phyloP scores from a whole-genome alignment of 1,284 basidiomycete genomes.

The Tranzscheliella williamsii region DNA sequence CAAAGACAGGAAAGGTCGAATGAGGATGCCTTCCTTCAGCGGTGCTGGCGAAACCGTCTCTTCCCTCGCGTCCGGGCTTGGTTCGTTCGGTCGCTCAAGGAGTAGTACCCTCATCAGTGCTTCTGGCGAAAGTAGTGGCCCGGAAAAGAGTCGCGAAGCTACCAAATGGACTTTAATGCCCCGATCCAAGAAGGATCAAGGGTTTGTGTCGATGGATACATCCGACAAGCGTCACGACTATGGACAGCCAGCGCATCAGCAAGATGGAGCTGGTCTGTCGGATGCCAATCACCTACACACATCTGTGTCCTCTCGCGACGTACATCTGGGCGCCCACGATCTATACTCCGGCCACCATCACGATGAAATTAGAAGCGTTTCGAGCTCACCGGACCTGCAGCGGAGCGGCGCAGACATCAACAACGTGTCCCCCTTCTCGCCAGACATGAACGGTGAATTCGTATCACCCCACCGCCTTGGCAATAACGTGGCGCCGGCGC shows the following conservation, averaged over 20 bases:
- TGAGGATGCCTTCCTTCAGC: constrained; percentile 34
- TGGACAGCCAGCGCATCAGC: background rate
- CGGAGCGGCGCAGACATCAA: background rate
- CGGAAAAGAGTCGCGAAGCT: constrained; percentile 20
- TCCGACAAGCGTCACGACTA: background rate
- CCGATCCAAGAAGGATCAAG: constrained; percentile 15
- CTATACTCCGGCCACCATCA: background rate
- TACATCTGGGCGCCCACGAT: constrained; percentile 13
- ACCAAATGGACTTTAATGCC: constrained; percentile 32
- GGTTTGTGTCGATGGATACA: constrained; percentile 30
- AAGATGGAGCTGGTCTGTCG: too few species aligned
- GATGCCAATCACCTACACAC: background rate
- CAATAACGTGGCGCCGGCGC: background rate
- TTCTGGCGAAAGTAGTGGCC: constrained; percentile 1
- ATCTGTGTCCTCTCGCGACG: constrained; percentile 11
- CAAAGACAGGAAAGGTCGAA: constrained; percentile 12
- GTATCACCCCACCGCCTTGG: background rate
- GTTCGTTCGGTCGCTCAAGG: constrained; percentile 16
- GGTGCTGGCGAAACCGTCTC: constrained; percentile 20
- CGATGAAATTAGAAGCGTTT: background rate
- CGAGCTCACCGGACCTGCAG: background rate
- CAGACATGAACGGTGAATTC: constrained; percentile 1
- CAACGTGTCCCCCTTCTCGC: constrained; percentile 15
- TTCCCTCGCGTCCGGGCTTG: constrained; percentile 19
- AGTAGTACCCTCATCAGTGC: constrained; percentile 4